Percentiles rank a stretch among this genome's conserved stretches.
Conservation (phyloP, 345 rosid species). For the Brassica nigra region DNA sequence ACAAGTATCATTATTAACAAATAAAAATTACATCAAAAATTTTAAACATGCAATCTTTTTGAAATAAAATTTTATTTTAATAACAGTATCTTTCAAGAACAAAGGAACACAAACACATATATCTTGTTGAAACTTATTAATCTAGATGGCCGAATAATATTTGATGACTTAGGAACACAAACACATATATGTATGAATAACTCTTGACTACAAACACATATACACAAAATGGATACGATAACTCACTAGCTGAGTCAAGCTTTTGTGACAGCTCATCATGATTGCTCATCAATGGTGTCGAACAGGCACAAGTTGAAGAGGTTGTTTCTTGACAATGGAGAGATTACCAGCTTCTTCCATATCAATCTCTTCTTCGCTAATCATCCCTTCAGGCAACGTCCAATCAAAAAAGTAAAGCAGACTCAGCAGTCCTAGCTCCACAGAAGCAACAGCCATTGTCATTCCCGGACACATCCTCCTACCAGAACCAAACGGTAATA, state of each 20-base stretch:
- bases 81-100: no score
- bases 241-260: neutral
- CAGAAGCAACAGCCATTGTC: neutral
- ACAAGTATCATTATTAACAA: no score
- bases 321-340: constrained; percentile 9
- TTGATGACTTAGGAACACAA: no score
- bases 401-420: neutral
- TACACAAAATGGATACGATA: no score
- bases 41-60: no score
- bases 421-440: neutral
- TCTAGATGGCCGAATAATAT: no score
- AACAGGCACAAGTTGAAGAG: constrained; percentile 28
- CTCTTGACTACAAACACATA: no score
- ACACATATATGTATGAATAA: no score
- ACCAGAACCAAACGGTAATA: neutral
- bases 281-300: neutral
- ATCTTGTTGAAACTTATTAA: no score
- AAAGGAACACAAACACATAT: no score
- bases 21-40: no score
- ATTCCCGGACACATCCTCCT: neutral
- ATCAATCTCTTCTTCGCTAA: neutral
- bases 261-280: neutral
- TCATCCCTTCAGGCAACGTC: neutral
- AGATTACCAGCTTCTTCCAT: constrained; percentile 7
- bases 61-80: no score